Evolutionary conservation across 2,329 filamentous ascomycete genomes (phyloP).

Genomic region (Fusarium proliferatum): DNA sequence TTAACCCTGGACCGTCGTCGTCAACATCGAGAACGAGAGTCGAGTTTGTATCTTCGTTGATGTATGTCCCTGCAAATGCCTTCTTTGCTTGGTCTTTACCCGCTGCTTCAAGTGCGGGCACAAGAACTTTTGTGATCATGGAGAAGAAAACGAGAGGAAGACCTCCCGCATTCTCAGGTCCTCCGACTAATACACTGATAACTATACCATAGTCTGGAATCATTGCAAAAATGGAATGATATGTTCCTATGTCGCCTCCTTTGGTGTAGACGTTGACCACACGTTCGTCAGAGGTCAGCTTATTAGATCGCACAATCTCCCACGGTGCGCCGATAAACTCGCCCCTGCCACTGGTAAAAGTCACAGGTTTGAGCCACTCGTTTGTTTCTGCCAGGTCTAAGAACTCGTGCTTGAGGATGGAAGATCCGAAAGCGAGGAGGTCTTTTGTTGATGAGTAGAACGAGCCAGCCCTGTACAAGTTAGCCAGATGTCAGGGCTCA

Average conservation of each 20-base stretch:
- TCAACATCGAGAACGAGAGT: not conserved
- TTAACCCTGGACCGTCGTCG: not conserved
- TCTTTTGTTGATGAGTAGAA: constrained; percentile 17
- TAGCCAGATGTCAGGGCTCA: fast-evolving
- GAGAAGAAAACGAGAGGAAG: constrained; percentile 2
- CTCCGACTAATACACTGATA: not conserved
- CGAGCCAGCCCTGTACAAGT: constrained; percentile 5
- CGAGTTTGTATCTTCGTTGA: not conserved
- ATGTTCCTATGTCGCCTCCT: constrained; percentile 1
- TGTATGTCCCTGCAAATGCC: not conserved
- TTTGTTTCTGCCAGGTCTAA: not conserved
- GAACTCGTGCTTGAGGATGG: constrained; percentile 2
- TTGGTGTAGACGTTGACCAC: constrained; percentile 16
- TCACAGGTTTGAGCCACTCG: constrained; percentile 7
- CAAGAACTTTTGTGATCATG: not conserved
- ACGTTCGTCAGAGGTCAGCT: constrained; percentile 1
- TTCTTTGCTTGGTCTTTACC: not conserved
- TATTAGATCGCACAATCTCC: constrained; percentile 22
- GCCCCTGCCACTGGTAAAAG: not conserved
- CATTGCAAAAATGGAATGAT: constrained; percentile 3
- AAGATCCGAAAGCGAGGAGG: constrained; percentile 9
- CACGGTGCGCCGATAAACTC: not conserved
- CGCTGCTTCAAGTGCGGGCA: not conserved
- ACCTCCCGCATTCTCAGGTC: not conserved
- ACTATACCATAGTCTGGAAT: constrained; percentile 14